phyloP scores from a whole-genome alignment of 2,329 filamentous ascomycete genomes.

The Neofusicoccum parvum region DNA sequence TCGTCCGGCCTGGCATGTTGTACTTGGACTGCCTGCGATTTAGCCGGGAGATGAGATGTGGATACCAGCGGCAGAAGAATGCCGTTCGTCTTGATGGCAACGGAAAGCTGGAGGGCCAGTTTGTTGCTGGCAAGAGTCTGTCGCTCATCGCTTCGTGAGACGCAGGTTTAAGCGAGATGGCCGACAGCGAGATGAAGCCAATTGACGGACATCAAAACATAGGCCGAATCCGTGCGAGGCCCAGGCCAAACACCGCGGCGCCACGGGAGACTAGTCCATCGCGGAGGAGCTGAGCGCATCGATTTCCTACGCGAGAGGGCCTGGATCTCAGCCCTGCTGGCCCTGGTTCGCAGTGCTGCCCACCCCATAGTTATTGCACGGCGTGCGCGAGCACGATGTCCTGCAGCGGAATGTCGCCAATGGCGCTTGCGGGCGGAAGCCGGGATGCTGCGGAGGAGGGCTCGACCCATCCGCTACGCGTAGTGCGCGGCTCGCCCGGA shows the following conservation, averaged over 20 bases:
- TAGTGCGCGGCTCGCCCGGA: constrained; percentile 13
- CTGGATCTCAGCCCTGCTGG: no score
- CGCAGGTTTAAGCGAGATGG: constrained; percentile 9
- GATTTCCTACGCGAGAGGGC: no score
- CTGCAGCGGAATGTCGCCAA: background rate
- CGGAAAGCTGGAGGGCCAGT: no score
- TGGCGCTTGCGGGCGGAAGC: background rate
- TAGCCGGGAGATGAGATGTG: background rate
- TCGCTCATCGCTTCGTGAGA: constrained; percentile 6
- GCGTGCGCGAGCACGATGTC: background rate
- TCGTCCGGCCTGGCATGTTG: background rate
- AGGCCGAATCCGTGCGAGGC: background rate
- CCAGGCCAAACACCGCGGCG: background rate
- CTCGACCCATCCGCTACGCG: constrained; percentile 2
- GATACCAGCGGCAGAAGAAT: background rate
- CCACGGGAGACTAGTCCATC: background rate
- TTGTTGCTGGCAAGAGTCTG: background rate
- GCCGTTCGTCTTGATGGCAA: background rate
- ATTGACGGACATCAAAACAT: background rate
- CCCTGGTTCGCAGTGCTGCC: no score
- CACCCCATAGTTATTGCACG: background rate
- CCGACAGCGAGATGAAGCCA: background rate
- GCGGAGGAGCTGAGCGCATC: background rate
- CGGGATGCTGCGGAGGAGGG: background rate
- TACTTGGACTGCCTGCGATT: background rate